Conservation (phyloP, 2,329 filamentous ascomycete species). For the Pseudogymnoascus verrucosus region DNA sequence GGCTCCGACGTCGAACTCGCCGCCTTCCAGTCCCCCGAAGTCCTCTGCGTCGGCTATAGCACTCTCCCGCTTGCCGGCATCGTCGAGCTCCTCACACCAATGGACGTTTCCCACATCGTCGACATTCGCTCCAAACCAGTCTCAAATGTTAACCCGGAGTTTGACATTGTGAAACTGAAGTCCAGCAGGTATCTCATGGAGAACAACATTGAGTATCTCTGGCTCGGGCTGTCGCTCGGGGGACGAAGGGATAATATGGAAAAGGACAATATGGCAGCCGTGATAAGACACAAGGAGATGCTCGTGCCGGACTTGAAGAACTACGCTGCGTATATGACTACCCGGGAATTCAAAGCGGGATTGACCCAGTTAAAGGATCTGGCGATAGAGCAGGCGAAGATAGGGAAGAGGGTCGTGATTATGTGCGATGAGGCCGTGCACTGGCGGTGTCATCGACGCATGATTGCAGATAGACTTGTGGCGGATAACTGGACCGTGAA, state of each 20-base stretch:
- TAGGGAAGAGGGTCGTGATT: background rate
- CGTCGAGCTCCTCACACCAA: background rate
- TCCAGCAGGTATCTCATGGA: background rate
- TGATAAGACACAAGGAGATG: background rate
- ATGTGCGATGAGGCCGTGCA: background rate
- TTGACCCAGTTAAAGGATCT: background rate
- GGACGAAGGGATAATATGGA: background rate
- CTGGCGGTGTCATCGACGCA: background rate
- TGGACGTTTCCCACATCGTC: background rate
- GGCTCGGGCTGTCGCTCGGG: background rate
- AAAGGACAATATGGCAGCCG: background rate
- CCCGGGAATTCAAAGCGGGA: background rate
- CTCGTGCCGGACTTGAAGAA: background rate
- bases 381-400: background rate
- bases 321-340: background rate
- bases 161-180: background rate
- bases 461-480: background rate
- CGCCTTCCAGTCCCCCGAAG: background rate
- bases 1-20: background rate
- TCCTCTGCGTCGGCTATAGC: background rate
- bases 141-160: background rate
- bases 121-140: background rate
- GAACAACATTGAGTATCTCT: background rate
- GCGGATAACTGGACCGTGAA: background rate
- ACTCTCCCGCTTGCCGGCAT: background rate